Conservation (phyloP, 441 rosid genomes). For the Omphalea diandra region DNA sequence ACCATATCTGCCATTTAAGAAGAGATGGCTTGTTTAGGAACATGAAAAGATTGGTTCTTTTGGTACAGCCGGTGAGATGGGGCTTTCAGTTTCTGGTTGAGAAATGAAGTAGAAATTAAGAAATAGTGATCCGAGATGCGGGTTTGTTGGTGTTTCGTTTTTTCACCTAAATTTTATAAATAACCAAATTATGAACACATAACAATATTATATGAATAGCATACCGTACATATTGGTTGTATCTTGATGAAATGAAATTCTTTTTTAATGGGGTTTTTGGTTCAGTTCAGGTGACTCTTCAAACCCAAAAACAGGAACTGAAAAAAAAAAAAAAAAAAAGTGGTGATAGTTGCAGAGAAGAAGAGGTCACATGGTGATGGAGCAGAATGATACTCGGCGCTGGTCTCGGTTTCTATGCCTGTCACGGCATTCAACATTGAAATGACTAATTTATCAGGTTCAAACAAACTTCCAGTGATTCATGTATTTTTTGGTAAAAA, state of each 20-base stretch:
- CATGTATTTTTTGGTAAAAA: constrained; percentile 17
- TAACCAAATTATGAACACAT: not conserved
- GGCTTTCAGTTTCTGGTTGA: constrained; percentile 41
- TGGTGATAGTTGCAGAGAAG: constrained; percentile 6
- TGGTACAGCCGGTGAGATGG: constrained; percentile 41
- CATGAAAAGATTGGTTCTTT: not conserved
- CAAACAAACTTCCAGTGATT: fast-evolving
- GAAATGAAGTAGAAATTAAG: constrained; percentile 49
- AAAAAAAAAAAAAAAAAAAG: not conserved
- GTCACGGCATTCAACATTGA: not conserved
- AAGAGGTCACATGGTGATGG: constrained; percentile 30
- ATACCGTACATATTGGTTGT: too few species aligned
- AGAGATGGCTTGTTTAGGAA: not conserved
- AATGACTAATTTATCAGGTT: constrained; percentile 7
- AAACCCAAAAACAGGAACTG: not conserved
- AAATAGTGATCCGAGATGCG: constrained; percentile 32
- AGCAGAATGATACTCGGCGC: constrained; percentile 28
- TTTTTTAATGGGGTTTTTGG: constrained; percentile 6
- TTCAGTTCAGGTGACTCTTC: constrained; percentile 7
- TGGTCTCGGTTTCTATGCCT: constrained; percentile 32
- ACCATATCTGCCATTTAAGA: constrained; percentile 42
- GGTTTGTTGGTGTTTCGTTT: constrained; percentile 45
- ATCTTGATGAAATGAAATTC: not conserved
- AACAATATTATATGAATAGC: not conserved
- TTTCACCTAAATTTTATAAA: constrained; percentile 26